Evolutionary conservation across 75 land plant genomes (phyloP).

Genomic region (Cunninghamia lanceolata): DNA sequence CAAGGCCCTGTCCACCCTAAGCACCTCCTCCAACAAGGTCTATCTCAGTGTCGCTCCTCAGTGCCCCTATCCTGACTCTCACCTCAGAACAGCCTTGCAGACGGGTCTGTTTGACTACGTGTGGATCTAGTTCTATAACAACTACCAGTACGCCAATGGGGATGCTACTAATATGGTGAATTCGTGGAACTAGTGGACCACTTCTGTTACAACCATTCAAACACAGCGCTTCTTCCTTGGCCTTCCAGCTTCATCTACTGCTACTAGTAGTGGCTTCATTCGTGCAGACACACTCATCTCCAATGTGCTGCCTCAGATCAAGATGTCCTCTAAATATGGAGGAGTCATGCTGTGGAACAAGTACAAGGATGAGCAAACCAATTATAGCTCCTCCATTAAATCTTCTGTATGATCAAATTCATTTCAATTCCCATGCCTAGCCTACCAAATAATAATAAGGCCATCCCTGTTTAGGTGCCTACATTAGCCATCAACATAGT

Average conservation of each 20-base stretch:
- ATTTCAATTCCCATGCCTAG: too few relatives aligned
- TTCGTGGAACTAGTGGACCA: conserved; percentile 22
- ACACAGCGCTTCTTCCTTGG: conserved; percentile 15
- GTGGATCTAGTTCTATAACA: conserved; percentile 35
- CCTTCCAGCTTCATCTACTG: conserved; percentile 22
- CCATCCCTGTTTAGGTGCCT: too few relatives aligned
- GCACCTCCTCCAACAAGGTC: neutral
- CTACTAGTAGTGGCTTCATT: conserved; percentile 19
- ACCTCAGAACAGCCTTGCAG: conserved; percentile 13
- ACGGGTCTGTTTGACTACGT: conserved; percentile 27
- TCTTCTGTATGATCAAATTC: neutral
- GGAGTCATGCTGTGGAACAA: conserved; percentile 27
- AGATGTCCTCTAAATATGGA: conserved; percentile 20
- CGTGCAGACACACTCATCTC: conserved; percentile 10
- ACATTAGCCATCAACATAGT: too few relatives aligned
- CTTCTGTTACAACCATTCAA: too few relatives aligned
- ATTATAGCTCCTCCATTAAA: conserved; percentile 13
- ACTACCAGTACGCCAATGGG: conserved; percentile 20
- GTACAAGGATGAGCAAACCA: conserved; percentile 7
- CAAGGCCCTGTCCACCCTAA: neutral
- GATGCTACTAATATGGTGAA: neutral
- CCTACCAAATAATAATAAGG: too few relatives aligned
- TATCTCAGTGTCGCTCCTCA: conserved; percentile 25
- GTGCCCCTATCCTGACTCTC: conserved; percentile 23
- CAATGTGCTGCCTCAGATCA: conserved; percentile 17